These are phyloP conservation scores for Bacidia rubella DNA, from an alignment of 495 filamentous ascomycete genomes.

Conservation along the genomic window DNA sequence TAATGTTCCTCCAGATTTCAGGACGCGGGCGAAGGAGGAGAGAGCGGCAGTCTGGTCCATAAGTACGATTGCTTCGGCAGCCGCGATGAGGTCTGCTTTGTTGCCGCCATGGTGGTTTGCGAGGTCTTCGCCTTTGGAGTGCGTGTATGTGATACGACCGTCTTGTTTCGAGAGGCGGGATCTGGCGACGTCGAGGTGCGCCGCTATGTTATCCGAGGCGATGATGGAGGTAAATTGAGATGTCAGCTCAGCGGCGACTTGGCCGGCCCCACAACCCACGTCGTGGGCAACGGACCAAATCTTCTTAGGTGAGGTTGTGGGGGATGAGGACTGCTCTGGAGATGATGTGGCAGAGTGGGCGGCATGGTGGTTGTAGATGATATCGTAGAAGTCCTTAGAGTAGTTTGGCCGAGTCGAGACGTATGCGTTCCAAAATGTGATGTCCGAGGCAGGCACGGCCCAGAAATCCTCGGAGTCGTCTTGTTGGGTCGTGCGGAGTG, in stretches of 20 bases:
- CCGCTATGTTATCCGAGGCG: not conserved
- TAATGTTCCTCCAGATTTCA: not conserved
- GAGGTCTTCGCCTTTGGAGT: not conserved
- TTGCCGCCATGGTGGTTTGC: not conserved
- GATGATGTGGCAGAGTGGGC: no score
- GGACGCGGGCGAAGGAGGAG: not conserved
- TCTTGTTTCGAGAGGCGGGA: not conserved
- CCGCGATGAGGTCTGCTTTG: not conserved
- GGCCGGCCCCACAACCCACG: not conserved
- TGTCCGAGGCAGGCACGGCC: not conserved
- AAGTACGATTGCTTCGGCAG: not conserved
- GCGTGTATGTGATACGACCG: no score
- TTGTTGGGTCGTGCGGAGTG: not conserved
- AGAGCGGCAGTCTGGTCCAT: not conserved
- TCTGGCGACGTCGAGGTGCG: not conserved
- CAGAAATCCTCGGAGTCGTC: constrained; percentile 1
- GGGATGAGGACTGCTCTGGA: no score
- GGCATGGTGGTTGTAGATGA: not conserved
- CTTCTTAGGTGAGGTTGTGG: not conserved
- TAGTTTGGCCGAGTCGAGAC: not conserved
- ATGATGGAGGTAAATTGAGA: not conserved
- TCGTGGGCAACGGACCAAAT: not conserved
- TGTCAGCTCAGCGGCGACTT: not conserved
- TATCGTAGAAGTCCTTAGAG: not conserved
- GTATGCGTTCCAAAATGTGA: not conserved